Evolutionary conservation across 208 protist species (phyloP), one percentile per base, ranked within the genome.

Genomic region (Herpetomonas samuelpessoai): DNA sequence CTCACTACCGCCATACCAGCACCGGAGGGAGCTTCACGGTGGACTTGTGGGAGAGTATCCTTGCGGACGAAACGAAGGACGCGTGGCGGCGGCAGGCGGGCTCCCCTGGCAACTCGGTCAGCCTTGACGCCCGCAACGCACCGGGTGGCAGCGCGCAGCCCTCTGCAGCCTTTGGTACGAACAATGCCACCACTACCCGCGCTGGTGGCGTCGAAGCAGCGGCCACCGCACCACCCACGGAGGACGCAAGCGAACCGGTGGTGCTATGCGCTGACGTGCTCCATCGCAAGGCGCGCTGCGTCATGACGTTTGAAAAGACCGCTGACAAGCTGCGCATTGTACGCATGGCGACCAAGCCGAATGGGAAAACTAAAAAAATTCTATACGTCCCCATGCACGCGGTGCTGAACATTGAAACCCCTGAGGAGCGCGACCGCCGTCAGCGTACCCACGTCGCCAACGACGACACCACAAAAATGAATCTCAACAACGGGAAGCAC

Each of bases 361-460:
- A 19, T 2, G 76, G 74, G 27, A 75, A 72, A 27, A 50, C 35
- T 16, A 69, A 65, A 27, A 70, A 57, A 12, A 26, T 88, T 7
- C 49, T 90, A 14, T 81, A 85, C 55, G 73, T 94, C 21, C 71
- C 81, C 0, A 19, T 73, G 24, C 58, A 62, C 57, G 57, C 59
- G 24, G 56, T 91, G 26, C 61, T 94, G 35, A 94, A 94, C 63
- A 49, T 91, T 26, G 83, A 91, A 62, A 86, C 71, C 7, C 53
- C 58, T 0, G 72, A 80, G 24, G 83, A 94, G 54, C 39, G 65
- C 9, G 62, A 71, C 21, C 53, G 66, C 25, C 80, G 87, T 10
- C 73, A 86, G 64, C 57, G 47, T 4, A n/a, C 41, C 19, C 65
- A 68, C 18, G 46, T 49, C 10, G 52, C 47, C 3, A 80, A 55